These are phyloP conservation scores for Erodium trifolium DNA, from an alignment of 441 rosid species.

Conservation along the genomic window DNA sequence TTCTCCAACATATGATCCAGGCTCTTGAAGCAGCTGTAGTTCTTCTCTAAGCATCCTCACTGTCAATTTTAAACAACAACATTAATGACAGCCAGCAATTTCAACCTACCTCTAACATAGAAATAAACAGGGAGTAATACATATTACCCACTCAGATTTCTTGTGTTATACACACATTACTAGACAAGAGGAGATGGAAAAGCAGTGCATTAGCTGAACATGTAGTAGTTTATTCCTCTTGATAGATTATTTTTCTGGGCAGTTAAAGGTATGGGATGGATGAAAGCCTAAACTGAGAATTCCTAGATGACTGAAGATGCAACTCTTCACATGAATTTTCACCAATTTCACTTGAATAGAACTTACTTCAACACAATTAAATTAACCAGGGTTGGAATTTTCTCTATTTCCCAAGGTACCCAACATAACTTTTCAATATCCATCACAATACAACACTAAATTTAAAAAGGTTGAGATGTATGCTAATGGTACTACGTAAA, in stretches of 20 bases:
- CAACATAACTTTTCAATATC: not conserved
- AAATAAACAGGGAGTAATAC: conserved; percentile 4
- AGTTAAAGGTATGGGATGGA: not conserved
- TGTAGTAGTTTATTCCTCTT: not conserved
- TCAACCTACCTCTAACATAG: not conserved
- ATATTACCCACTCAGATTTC: not conserved
- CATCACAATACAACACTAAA: not conserved
- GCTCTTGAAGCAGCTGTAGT: conserved; percentile 92
- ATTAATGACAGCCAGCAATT: conserved; percentile 6
- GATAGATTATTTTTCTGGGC: not conserved
- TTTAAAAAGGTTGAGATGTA: not conserved
- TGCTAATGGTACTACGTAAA: not conserved
- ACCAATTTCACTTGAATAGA: not conserved
- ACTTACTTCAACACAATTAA: not conserved
- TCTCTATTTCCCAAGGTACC: not conserved
- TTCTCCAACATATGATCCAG: conserved; percentile 98
- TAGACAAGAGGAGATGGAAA: not conserved
- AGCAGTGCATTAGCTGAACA: not conserved
- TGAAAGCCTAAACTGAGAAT: not conserved
- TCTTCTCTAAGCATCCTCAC: conserved; percentile 96
- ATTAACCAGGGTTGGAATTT: not conserved
- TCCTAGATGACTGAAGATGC: not conserved
- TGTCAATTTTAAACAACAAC: conserved; percentile 19
- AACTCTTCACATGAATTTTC: not conserved
- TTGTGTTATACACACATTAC: not conserved